phyloP scores from a whole-genome alignment of 176 grass and related monocot species.

The Thalia dealbata region DNA sequence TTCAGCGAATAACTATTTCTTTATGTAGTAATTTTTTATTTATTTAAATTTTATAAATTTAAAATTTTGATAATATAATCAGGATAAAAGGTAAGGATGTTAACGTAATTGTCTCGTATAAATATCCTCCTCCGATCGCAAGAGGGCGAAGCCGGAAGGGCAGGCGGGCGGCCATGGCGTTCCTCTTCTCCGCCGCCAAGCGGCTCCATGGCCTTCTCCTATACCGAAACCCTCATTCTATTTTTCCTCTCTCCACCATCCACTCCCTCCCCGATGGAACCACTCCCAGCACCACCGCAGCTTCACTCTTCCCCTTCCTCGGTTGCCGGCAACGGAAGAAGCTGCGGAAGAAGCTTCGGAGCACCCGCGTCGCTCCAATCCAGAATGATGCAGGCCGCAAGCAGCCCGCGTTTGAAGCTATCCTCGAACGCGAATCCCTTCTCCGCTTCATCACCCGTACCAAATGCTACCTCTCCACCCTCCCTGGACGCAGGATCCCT shows the following conservation, averaged over 20 bases:
- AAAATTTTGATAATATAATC: no score
- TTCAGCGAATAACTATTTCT: no score
- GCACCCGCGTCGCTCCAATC: conserved; percentile 58
- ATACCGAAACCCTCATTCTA: background rate
- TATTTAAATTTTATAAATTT: no score
- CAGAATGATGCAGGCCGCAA: conserved; percentile 42
- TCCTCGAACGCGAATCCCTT: conserved; percentile 42
- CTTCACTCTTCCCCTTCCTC: conserved; percentile 56
- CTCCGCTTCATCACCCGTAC: conserved; percentile 65
- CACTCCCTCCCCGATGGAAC: conserved; percentile 13
- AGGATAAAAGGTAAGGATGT: no score
- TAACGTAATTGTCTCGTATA: no score
- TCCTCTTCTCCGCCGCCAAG: conserved; percentile 42
- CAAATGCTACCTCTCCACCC: conserved; percentile 44
- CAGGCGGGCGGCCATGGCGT: background rate
- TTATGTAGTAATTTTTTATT: no score
- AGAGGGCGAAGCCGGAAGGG: conserved; percentile 19
- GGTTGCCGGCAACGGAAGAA: conserved; percentile 61
- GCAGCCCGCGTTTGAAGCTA: conserved; percentile 34
- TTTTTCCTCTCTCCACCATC: background rate
- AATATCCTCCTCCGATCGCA: background rate
- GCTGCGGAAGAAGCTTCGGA: conserved; percentile 54
- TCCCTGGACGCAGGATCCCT: conserved; percentile 47
- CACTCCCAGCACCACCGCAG: conserved; percentile 24
- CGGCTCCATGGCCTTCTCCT: conserved; percentile 14